These are phyloP conservation scores for Russula ochroleuca DNA, from an alignment of 768 basidiomycete genomes.

Conservation along the genomic window DNA sequence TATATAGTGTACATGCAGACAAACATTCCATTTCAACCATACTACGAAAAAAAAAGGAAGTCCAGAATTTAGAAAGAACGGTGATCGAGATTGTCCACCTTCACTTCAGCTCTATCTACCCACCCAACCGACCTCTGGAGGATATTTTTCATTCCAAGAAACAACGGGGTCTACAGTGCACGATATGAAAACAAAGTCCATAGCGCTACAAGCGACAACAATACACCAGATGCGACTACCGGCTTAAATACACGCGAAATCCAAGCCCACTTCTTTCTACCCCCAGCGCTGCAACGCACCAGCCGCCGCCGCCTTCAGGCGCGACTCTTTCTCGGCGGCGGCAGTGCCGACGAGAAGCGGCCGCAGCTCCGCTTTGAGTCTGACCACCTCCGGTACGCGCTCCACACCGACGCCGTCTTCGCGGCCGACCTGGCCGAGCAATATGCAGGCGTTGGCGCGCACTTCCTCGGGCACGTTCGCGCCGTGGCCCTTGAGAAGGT, in stretches of 20 bases:
- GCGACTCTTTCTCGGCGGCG: constrained; percentile 35
- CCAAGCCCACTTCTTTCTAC: neutral
- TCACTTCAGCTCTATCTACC: neutral
- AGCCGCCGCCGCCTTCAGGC: constrained; percentile 41
- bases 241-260: constrained; percentile 3
- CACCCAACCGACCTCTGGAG: neutral
- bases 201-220: constrained; percentile 24
- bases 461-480: constrained; percentile 65
- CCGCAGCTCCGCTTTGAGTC: constrained; percentile 48
- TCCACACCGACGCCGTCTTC: constrained; percentile 46
- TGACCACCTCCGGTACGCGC: constrained; percentile 36
- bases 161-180: constrained; percentile 5
- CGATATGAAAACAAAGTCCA: constrained; percentile 1
- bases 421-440: constrained; percentile 60
- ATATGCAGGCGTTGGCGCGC: constrained; percentile 68
- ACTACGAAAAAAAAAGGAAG: neutral
- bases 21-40: constrained; percentile 11
- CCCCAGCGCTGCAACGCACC: constrained; percentile 35
- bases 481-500: constrained; percentile 50
- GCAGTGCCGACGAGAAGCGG: constrained; percentile 50
- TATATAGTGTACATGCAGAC: constrained; percentile 14
- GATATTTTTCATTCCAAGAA: neutral
- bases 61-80: neutral
- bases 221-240: constrained; percentile 13
- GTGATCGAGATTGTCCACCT: neutral